phyloP scores from a whole-genome alignment of 495 filamentous ascomycete genomes.

The Aspergillus coremiiformis region DNA sequence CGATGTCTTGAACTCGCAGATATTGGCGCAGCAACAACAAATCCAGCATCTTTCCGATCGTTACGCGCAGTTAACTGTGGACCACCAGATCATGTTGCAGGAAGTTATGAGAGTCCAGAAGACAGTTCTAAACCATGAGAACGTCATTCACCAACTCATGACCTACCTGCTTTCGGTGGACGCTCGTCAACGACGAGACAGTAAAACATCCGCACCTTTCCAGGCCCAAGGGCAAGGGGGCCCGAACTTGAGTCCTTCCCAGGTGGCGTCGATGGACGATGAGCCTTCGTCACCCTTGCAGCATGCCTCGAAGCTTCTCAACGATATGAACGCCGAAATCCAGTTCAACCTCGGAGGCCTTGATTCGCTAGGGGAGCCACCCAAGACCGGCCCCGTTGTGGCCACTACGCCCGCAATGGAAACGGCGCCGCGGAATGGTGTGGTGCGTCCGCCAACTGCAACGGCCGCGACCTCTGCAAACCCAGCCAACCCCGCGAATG shows the following conservation, averaged over 20 bases:
- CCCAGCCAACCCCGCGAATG: neutral
- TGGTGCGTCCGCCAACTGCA: constrained; percentile 38
- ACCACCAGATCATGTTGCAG: constrained; percentile 79
- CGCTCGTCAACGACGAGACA: constrained; percentile 56
- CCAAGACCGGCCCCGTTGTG: constrained; percentile 47
- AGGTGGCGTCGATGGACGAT: constrained; percentile 50
- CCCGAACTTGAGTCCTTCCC: constrained; percentile 35
- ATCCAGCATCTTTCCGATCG: constrained; percentile 78
- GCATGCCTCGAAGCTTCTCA: constrained; percentile 82
- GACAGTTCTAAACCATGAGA: constrained; percentile 74
- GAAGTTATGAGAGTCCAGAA: constrained; percentile 86
- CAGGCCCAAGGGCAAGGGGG: constrained; percentile 27
- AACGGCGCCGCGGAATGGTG: constrained; percentile 29
- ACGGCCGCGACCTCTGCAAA: constrained; percentile 38
- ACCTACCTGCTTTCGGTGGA: constrained; percentile 60
- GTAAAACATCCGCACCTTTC: constrained; percentile 45
- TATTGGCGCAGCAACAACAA: constrained; percentile 86
- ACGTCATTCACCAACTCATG: constrained; percentile 69
- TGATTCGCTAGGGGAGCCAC: constrained; percentile 68
- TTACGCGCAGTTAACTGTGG: constrained; percentile 75
- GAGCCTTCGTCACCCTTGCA: constrained; percentile 76
- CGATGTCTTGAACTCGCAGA: constrained; percentile 77
- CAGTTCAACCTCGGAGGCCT: constrained; percentile 68
- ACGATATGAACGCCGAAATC: constrained; percentile 68
- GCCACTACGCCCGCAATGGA: constrained; percentile 38